phyloP scores from a whole-genome alignment of 1,284 basidiomycete genomes.

The Cystobasidiaceae sp. region DNA sequence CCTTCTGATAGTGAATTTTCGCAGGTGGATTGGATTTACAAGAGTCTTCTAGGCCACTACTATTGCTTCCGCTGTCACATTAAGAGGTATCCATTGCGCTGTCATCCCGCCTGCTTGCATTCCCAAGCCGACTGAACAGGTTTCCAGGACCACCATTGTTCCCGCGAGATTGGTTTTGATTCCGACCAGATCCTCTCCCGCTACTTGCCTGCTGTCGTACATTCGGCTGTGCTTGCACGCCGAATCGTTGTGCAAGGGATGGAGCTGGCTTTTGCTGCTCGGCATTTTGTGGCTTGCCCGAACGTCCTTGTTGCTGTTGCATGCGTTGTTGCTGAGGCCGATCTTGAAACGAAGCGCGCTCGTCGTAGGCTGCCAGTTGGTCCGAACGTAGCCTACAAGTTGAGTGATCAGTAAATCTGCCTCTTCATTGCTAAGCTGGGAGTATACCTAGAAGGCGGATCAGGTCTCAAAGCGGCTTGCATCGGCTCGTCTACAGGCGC shows the following conservation, averaged over 20 bases:
- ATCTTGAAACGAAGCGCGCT: neutral
- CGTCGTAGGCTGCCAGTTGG: neutral
- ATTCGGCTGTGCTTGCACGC: neutral
- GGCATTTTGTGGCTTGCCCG: neutral
- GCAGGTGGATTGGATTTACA: neutral
- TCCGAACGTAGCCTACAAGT: constrained; percentile 1
- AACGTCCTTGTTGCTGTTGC: too few relatives aligned
- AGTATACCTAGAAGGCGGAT: neutral
- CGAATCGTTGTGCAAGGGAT: constrained; percentile 2
- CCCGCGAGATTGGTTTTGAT: neutral
- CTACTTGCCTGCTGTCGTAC: neutral
- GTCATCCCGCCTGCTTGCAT: neutral
- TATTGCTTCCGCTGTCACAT: too few relatives aligned
- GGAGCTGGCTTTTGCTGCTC: neutral
- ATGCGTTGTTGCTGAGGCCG: neutral
- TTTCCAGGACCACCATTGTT: too few relatives aligned
- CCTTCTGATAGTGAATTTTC: neutral
- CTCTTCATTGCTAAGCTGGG: neutral
- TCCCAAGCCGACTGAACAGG: neutral
- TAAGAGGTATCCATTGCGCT: constrained; percentile 4
- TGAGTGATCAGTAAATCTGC: neutral
- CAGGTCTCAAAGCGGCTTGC: neutral
- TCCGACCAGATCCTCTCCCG: neutral
- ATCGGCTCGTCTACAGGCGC: too few relatives aligned
- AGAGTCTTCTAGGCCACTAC: too few relatives aligned